phyloP scores from a whole-genome alignment of 2,329 filamentous ascomycete genomes.

The Trichoderma sp. region DNA sequence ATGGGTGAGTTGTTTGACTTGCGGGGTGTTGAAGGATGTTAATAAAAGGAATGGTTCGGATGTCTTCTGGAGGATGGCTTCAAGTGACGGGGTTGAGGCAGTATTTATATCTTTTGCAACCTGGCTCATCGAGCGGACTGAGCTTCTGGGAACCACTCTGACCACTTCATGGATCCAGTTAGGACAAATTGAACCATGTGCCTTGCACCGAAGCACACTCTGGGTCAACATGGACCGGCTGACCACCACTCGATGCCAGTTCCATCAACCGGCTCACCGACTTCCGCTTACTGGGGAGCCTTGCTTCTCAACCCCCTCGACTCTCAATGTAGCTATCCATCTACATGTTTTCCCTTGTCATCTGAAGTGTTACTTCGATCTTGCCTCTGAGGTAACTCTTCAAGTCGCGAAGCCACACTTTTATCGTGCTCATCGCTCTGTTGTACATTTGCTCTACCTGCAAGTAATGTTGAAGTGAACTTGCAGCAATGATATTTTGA shows the following conservation, averaged over 20 bases:
- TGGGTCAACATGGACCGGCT: background rate
- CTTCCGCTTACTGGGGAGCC: background rate
- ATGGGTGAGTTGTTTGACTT: background rate
- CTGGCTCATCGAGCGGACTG: no score
- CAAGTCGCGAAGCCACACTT: no score
- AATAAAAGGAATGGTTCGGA: background rate
- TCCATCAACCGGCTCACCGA: background rate
- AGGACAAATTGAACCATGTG: background rate
- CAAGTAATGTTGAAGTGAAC: no score
- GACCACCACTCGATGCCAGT: background rate
- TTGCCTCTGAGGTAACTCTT: background rate
- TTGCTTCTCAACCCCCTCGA: background rate
- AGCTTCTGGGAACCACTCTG: background rate
- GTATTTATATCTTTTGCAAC: conserved; percentile 13
- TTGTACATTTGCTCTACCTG: no score
- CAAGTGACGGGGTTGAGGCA: background rate
- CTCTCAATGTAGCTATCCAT: background rate
- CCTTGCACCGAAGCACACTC: background rate
- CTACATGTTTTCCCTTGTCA: background rate
- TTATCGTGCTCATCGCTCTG: no score
- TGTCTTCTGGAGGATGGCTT: background rate
- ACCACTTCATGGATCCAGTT: background rate
- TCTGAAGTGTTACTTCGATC: background rate
- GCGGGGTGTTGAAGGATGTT: background rate
- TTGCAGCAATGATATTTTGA: background rate